A percentile compares a stretch with the other conserved stretches of the same genome.
These are phyloP conservation scores for Hordeum vulgare DNA, from an alignment of 176 grass and related monocot genomes.

Conservation along the genomic window DNA sequence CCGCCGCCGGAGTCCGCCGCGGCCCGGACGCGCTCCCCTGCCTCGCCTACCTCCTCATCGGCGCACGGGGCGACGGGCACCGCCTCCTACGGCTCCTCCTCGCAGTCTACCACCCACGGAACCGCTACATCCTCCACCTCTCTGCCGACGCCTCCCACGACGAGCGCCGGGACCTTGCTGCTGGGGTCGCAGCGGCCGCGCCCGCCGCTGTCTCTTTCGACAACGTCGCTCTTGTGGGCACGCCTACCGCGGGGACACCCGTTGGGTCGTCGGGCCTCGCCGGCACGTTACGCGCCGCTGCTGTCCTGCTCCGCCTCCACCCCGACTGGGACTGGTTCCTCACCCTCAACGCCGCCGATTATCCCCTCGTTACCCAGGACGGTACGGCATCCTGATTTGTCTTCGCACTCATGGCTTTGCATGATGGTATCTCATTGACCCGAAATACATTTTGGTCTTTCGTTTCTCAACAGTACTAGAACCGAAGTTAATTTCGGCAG, in stretches of 20 bases:
- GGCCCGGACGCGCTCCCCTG: slow-evolving; percentile 37
- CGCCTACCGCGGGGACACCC: slow-evolving; percentile 41
- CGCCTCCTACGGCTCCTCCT: slow-evolving; percentile 67
- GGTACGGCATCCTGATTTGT: slow-evolving; percentile 35
- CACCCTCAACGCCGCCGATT: slow-evolving; percentile 66
- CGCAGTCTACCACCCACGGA: slow-evolving; percentile 80
- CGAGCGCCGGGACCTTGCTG: slow-evolving; percentile 49
- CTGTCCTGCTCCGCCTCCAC: slow-evolving; percentile 62
- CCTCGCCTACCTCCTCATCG: slow-evolving; percentile 70
- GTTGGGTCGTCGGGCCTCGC: slow-evolving; percentile 60
- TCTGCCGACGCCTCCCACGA: slow-evolving; percentile 44
- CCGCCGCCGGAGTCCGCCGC: slow-evolving; percentile 1
- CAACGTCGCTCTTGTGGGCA: slow-evolving; percentile 59
- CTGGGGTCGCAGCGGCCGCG: slow-evolving; percentile 13
- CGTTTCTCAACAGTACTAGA: neutral
- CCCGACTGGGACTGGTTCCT: slow-evolving; percentile 82
- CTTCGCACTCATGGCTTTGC: neutral
- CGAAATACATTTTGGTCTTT: neutral
- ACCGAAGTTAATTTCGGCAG: neutral
- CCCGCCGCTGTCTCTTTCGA: slow-evolving; percentile 45
- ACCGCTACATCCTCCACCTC: slow-evolving; percentile 75
- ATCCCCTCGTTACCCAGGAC: slow-evolving; percentile 78
- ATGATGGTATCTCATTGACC: neutral
- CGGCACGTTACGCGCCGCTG: slow-evolving; percentile 54
- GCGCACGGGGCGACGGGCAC: slow-evolving; percentile 40